Evolutionary conservation across 495 filamentous ascomycete genomes (phyloP), one percentile per base, ranked within the genome.

Genomic region (Mytilinidion resinicola): DNA sequence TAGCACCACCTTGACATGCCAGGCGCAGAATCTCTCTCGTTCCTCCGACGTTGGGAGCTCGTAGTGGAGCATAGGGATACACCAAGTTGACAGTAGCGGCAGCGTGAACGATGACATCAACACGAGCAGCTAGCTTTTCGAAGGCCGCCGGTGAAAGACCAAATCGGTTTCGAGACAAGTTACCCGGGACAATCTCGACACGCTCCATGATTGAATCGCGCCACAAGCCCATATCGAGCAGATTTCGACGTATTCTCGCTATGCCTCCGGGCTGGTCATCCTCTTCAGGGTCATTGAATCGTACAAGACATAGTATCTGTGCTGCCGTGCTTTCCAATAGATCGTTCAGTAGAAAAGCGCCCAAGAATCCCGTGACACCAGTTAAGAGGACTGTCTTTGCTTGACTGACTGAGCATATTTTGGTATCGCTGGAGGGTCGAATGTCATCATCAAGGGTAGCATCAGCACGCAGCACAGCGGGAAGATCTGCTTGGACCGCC

Each of bases 61-160:
- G 78, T 61, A 87, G 72, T 4, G 82, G 78, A 35, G 82, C 83
- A 56, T 85, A 87, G 0, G 84, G 82, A 61, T 85, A 85, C 0
- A 87, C 83, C 19, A 87, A 74, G 62, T 85, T 87, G 37, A 87
- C 84, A 0, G 81, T 83, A 11, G 84, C 84, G 9, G 78, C 84
- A 21, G 82, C 80, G 60, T 87, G 84, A 9, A 86, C 76, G 38
- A 86, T 83, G 20, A 85, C 83, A 56, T 85, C 76, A 1, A 83
- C 73, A 8, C 59, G 58, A n/a, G 10, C 21, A 25, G 80, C 81
- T 6, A 86, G 72, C 20, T 83, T 76, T 12, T 80, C 74, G 55
- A 83, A 88, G 9, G 69, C 71, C 12, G 82, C 78, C 0, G 76
- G 78, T 0, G 73, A 71, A 44, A 87, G 75, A 21, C 84, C 85